Evolutionary conservation across 2,329 filamentous ascomycete genomes (phyloP), one percentile per base, ranked within the genome.

Genomic region (Aspergillus glaucus): DNA sequence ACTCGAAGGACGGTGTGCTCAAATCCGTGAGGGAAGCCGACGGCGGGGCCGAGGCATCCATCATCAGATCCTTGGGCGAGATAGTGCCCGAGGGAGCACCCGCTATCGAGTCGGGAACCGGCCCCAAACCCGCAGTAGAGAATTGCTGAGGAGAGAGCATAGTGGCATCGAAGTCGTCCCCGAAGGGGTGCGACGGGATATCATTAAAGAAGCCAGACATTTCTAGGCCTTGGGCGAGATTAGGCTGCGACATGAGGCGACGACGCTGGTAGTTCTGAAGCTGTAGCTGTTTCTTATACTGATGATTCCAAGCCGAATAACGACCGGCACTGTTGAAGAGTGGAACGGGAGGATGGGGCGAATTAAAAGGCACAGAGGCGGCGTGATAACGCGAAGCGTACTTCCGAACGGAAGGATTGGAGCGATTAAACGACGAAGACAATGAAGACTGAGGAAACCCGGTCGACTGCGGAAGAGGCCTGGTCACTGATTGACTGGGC

Each of bases 1-100:
- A 94, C 60, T 85, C 87, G 63, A 87, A 80, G 61, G 82, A 85
- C 41, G 90, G 90, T 51, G 90, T 93, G 49, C 89, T 95, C 69
- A 95, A 65, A 55, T 89, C 84, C 32, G 90, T 95, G 64, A 93
- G 82, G 30, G 87, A 84, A 43, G 85, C 79, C 2, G 90, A 95
- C 63, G 88, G 88, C 26, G 90, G 90, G 34, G 88, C 82, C 53
- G 88, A 94, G 62, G 82, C 82, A 57, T 82, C 80, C 59, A 91
- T 76, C 57, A 86, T 73, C 56, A 95, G 76, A 62, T 95, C 89
- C 68, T 87, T 85, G 17, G 90, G 90, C 53, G 90, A 95, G 53
- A 95, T 80, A 39, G 90, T 95, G 60, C 79, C 80, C 22, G 55
- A 43, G 26, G 61, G 64, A 51, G 66, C 68, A 47, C 49, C 51